A percentile compares a stretch with the other conserved stretches of the same genome.
Evolutionary conservation across 1,139 yeast species (phyloP).

Genomic region (Kodamaea ohmeri): DNA sequence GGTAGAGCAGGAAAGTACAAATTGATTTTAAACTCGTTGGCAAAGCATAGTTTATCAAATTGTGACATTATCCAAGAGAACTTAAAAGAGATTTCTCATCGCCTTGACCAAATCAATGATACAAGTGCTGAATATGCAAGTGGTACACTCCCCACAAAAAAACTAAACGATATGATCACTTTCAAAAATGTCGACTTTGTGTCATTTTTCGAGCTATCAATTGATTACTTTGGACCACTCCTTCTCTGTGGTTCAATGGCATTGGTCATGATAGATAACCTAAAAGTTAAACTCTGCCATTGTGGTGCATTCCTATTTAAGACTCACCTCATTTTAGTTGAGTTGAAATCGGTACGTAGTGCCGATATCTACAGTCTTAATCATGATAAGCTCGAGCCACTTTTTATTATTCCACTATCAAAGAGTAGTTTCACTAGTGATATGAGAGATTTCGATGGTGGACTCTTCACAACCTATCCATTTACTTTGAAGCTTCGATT

Average conservation of each 20-base stretch:
- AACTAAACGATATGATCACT: constrained; percentile 1
- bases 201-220: constrained; percentile 20
- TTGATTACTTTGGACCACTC: constrained; percentile 41
- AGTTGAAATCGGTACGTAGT: constrained; percentile 6
- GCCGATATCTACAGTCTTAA: background rate
- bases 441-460: constrained; percentile 30
- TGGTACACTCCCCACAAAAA: background rate
- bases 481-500: constrained; percentile 43
- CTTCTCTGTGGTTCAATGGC: constrained; percentile 39
- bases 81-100: background rate
- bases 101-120: background rate
- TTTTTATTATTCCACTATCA: constrained; percentile 49
- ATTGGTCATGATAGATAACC: constrained; percentile 36
- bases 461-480: constrained; percentile 33
- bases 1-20: constrained; percentile 51
- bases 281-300: constrained; percentile 17
- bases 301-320: constrained; percentile 49
- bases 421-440: constrained; percentile 27
- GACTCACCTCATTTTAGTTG: constrained; percentile 42
- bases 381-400: constrained; percentile 38
- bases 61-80: background rate
- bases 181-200: constrained; percentile 15
- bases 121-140: background rate
- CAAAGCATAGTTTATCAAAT: constrained; percentile 14
- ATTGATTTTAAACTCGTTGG: constrained; percentile 44